Evolutionary conservation across 169 alveolate species (phyloP).

Genomic region (Plasmodium malariae): DNA sequence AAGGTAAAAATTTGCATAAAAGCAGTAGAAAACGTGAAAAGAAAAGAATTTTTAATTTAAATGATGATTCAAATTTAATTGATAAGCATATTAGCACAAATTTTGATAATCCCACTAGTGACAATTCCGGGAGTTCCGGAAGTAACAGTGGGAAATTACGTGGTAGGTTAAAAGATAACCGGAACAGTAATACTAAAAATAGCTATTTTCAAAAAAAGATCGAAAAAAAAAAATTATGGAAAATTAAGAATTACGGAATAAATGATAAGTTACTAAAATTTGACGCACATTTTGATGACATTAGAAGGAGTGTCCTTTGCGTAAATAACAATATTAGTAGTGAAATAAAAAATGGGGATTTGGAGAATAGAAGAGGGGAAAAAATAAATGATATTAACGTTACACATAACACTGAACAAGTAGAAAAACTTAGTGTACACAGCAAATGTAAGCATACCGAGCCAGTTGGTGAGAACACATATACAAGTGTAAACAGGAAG

Average conservation of each 20-base stretch:
- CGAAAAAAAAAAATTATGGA: slow-evolving; percentile 29
- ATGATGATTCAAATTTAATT: slow-evolving; percentile 20
- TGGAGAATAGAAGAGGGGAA: neutral
- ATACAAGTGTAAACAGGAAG: neutral
- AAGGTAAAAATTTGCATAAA: slow-evolving; percentile 30
- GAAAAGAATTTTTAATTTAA: slow-evolving; percentile 64
- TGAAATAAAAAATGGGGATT: neutral
- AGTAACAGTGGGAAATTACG: neutral
- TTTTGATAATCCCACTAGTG: slow-evolving; percentile 11
- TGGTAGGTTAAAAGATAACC: neutral
- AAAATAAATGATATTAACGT: neutral
- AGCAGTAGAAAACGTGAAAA: slow-evolving; percentile 21
- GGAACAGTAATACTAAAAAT: slow-evolving; percentile 1
- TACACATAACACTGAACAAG: neutral
- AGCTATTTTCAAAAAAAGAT: slow-evolving; percentile 27
- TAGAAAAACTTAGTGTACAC: neutral
- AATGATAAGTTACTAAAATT: slow-evolving; percentile 58
- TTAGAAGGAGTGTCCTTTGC: slow-evolving; percentile 33
- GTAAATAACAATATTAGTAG: neutral
- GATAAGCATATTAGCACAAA: slow-evolving; percentile 58
- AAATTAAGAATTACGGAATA: slow-evolving; percentile 66
- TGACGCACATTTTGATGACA: slow-evolving; percentile 72
- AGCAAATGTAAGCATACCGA: neutral
- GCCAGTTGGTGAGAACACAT: neutral
- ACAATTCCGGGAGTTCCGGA: neutral